Evolutionary conservation across 306 rosid genomes (phyloP), one percentile per base, ranked within the genome.

Genomic region (Lathyrus sativus): DNA sequence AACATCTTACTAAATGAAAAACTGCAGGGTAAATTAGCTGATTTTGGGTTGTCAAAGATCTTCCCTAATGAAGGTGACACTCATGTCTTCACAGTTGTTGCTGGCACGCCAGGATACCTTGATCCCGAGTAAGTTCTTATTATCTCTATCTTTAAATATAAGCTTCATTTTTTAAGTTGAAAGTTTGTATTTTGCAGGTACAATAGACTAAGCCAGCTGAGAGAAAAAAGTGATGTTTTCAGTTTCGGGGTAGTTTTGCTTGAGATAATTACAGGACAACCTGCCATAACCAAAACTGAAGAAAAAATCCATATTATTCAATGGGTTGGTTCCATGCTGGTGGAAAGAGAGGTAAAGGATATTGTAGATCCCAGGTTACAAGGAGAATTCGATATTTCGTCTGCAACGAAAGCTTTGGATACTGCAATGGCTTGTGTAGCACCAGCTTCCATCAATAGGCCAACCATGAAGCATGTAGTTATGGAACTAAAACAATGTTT

Each of bases 101-200:
- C 80, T 39, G 91, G 91, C 33, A 87, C 90, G 13, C 78, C 63
- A 1, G 90, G 91, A 22, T 87, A 90, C 67, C 84, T 90, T 60
- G 89, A 89, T 15, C 96, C 89, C 0, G 66, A 80, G 48, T 61
- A 18, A 61, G 49, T 62, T 9, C 18, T 41, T 57, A 55, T 17
- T 12, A 11, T 13, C 38, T 55, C 17, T 2, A 1, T 12, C 15
- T 35, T 26, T 54, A 54, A 54, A 22, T 54, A 24, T 24, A 19
- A 50, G 26, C 4, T 50, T 19, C 13, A 14, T 46, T 46, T 43
- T 19, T 55, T 62, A 13, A 56, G 65, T 67, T 62, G 22, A 8
- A 42, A 28, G 26, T 44, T 68, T 44, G 9, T 54, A 6, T 19
- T 53, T 9, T 35, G 71, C 74, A 81, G 82, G 76, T 81, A 81